Evolutionary conservation across 2,329 filamentous ascomycete genomes (phyloP).

Genomic region (Ophiostoma tasmaniense): DNA sequence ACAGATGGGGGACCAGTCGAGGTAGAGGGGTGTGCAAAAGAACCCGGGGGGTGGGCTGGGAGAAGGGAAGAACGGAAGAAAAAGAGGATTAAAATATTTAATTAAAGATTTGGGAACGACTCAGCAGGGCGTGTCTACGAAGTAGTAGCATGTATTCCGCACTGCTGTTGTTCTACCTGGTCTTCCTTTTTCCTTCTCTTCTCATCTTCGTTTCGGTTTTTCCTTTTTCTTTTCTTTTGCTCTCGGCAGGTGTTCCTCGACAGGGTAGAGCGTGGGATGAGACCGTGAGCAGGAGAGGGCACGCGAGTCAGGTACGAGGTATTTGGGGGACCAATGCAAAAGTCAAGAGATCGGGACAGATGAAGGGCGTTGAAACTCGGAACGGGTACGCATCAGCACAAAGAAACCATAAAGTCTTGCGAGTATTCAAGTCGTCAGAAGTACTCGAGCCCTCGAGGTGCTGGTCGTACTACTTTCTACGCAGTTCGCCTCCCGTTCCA

Average conservation of each 20-base stretch:
- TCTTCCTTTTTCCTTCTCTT: too few species aligned
- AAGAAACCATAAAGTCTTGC: not conserved
- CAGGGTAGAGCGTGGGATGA: not conserved
- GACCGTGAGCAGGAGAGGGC: not conserved
- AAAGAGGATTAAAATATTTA: not conserved
- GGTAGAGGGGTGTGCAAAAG: not conserved
- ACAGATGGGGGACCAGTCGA: not conserved
- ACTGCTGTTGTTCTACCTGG: not conserved
- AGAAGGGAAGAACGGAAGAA: not conserved
- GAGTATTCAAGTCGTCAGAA: not conserved
- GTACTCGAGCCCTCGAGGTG: not conserved
- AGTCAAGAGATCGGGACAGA: not conserved
- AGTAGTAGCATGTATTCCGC: not conserved
- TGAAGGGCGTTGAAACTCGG: not conserved
- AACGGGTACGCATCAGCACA: not conserved
- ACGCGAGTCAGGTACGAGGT: not conserved
- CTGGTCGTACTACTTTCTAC: not conserved
- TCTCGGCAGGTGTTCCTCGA: not conserved
- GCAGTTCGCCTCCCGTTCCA: conserved; percentile 1
- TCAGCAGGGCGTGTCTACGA: not conserved
- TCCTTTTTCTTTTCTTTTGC: not conserved
- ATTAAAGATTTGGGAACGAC: not conserved
- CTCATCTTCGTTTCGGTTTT: not conserved
- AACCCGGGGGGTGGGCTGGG: not conserved
- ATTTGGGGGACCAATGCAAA: not conserved